A percentile compares a stretch with the other conserved stretches of the same genome.
Evolutionary conservation across 495 filamentous ascomycete species (phyloP).

Genomic region (Talaromyces trachyspermus): DNA sequence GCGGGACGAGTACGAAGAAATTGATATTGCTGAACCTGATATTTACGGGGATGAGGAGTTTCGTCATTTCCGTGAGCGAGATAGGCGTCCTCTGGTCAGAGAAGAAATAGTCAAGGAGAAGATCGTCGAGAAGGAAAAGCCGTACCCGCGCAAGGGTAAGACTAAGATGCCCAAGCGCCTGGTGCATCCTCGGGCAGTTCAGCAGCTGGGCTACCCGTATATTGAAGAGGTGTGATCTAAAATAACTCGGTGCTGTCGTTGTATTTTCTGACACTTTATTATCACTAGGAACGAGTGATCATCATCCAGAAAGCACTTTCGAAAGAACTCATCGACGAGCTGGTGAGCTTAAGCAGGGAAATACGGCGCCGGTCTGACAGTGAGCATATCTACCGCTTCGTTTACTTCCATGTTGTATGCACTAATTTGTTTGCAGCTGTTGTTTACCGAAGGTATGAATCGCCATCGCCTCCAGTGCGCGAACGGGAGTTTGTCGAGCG

Average conservation of each 20-base stretch:
- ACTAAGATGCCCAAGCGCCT: conserved; percentile 74
- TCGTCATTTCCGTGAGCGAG: conserved; percentile 49
- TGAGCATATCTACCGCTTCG: conserved; percentile 21
- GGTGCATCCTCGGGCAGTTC: conserved; percentile 67
- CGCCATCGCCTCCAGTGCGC: conserved; percentile 1
- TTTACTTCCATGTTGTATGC: conserved; percentile 23
- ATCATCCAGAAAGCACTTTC: conserved; percentile 75
- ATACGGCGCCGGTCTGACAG: conserved; percentile 35
- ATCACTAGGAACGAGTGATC: conserved; percentile 59
- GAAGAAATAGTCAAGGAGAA: conserved; percentile 29
- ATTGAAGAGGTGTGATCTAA: conserved; percentile 61
- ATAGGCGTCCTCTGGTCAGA: conserved; percentile 37
- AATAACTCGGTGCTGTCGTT: conserved; percentile 4
- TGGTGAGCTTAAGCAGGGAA: conserved; percentile 73
- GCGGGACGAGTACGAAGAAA: conserved; percentile 53
- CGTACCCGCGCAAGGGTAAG: conserved; percentile 77
- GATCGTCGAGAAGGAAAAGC: conserved; percentile 33
- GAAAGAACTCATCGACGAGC: conserved; percentile 82
- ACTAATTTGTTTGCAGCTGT: conserved; percentile 15
- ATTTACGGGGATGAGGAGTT: conserved; percentile 63
- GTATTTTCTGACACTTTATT: conserved; percentile 19
- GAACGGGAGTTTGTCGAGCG: conserved; percentile 7
- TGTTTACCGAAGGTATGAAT: conserved; percentile 10
- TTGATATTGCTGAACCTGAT: conserved; percentile 60
- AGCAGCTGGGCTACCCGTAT: conserved; percentile 79